Evolutionary conservation across 495 filamentous ascomycete species (phyloP).

Genomic region (Bacidia rubella): DNA sequence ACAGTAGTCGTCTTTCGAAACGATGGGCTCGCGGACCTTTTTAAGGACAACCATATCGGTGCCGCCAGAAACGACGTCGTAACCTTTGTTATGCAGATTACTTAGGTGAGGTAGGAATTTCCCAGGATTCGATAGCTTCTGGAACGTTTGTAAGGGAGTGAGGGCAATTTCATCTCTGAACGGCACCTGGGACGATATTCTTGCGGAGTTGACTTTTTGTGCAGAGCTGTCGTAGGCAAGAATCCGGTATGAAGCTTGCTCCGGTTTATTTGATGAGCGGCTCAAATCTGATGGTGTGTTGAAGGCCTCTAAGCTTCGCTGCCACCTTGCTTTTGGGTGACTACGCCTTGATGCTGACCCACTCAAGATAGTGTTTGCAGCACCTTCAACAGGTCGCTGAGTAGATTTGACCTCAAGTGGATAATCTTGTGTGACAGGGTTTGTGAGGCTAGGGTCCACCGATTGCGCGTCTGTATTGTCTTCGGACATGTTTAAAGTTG

Average conservation of each 20-base stretch:
- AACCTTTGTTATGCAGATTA: slow-evolving; percentile 51
- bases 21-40: slow-evolving; percentile 26
- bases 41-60: slow-evolving; percentile 62
- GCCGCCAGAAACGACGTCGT: slow-evolving; percentile 57
- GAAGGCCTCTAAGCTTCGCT: not conserved
- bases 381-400: no score
- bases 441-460: no score
- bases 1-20: not conserved
- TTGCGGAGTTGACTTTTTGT: slow-evolving; percentile 43
- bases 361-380: no score
- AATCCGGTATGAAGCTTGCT: slow-evolving; percentile 46
- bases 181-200: slow-evolving; percentile 45
- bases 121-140: slow-evolving; percentile 52
- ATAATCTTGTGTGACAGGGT: no score
- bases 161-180: slow-evolving; percentile 25
- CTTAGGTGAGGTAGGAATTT: slow-evolving; percentile 60
- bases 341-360: no score
- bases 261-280: not conserved
- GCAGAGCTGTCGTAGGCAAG: slow-evolving; percentile 59
- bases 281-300: not conserved
- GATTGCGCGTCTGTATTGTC: not conserved
- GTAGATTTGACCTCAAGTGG: no score
- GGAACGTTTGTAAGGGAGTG: slow-evolving; percentile 48
- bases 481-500: not conserved
- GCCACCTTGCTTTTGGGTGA: no score